Percentiles rank a stretch among this genome's conserved stretches.
These are phyloP conservation scores for Paxillus ammoniavirescens DNA, from an alignment of 768 basidiomycete genomes.

Conservation along the genomic window DNA sequence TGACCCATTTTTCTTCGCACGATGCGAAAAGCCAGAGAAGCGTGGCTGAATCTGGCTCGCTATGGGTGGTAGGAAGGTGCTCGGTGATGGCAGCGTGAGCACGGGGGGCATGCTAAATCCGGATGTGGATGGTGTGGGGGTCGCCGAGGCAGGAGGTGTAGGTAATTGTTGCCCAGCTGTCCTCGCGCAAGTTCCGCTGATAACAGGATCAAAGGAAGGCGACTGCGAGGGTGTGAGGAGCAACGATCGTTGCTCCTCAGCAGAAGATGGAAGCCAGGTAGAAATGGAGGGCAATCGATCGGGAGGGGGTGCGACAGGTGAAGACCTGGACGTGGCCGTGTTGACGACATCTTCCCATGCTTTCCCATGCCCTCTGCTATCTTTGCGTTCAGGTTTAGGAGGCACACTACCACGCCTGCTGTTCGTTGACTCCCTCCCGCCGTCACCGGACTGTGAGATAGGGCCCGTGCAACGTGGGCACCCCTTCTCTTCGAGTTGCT, in stretches of 20 bases:
- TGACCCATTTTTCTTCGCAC: constrained; percentile 16
- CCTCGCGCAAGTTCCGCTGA: constrained; percentile 6
- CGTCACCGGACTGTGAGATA: constrained; percentile 11
- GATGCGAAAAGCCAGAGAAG: constrained; percentile 20
- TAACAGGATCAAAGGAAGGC: constrained; percentile 30
- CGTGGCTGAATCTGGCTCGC: constrained; percentile 17
- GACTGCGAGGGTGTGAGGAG: constrained; percentile 37
- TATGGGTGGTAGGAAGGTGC: constrained; percentile 15
- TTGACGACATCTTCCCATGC: not conserved
- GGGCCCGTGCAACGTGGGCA: constrained; percentile 22
- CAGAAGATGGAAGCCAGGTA: constrained; percentile 52
- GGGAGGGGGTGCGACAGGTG: constrained; percentile 3
- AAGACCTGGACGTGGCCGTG: not conserved
- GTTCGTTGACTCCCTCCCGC: not conserved
- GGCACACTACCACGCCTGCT: not conserved
- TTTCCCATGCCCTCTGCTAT: not conserved
- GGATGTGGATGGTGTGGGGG: constrained; percentile 41
- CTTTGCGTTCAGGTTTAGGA: not conserved
- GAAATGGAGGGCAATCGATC: constrained; percentile 65
- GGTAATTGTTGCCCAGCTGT: constrained; percentile 38
- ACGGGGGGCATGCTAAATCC: constrained; percentile 37
- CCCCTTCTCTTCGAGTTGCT: constrained; percentile 36
- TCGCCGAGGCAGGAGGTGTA: constrained; percentile 57
- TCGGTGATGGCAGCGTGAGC: constrained; percentile 39
- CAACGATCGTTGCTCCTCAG: constrained; percentile 25